These are phyloP conservation scores for Auriscalpium orientale DNA, from an alignment of 768 basidiomycete species.

Conservation along the genomic window DNA sequence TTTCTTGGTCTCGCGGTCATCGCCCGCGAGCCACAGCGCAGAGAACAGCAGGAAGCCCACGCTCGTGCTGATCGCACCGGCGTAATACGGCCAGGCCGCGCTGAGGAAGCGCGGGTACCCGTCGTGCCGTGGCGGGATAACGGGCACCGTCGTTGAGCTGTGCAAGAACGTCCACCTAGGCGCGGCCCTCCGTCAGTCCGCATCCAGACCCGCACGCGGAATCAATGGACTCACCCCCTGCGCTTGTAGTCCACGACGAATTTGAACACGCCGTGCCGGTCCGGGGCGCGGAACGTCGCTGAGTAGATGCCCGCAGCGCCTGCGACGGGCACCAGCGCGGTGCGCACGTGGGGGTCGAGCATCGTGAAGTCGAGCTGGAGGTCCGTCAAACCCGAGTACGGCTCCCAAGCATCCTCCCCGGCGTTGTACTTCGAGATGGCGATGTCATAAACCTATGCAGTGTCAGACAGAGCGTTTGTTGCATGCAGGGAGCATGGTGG, in stretches of 20 bases:
- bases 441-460: constrained; percentile 58
- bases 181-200: constrained; percentile 1
- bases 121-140: constrained; percentile 92
- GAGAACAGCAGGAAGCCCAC: constrained; percentile 82
- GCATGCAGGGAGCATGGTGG: neutral
- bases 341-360: constrained; percentile 95
- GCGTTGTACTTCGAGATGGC: constrained; percentile 66
- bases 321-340: constrained; percentile 52
- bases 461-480: neutral
- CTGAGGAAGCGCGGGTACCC: constrained; percentile 92
- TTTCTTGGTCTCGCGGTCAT: constrained; percentile 57
- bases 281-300: constrained; percentile 83
- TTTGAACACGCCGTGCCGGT: constrained; percentile 97
- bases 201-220: neutral
- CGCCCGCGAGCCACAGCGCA: constrained; percentile 80
- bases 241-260: constrained; percentile 89
- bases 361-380: constrained; percentile 96
- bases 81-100: constrained; percentile 95
- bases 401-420: constrained; percentile 51
- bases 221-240: constrained; percentile 53
- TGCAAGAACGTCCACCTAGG: constrained; percentile 68
- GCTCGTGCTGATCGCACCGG: constrained; percentile 83
- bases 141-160: constrained; percentile 67
- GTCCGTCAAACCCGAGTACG: constrained; percentile 66
- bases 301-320: constrained; percentile 62